phyloP scores from a whole-genome alignment of 2,329 filamentous ascomycete species.

The Gnomoniopsis smithogilvyi region DNA sequence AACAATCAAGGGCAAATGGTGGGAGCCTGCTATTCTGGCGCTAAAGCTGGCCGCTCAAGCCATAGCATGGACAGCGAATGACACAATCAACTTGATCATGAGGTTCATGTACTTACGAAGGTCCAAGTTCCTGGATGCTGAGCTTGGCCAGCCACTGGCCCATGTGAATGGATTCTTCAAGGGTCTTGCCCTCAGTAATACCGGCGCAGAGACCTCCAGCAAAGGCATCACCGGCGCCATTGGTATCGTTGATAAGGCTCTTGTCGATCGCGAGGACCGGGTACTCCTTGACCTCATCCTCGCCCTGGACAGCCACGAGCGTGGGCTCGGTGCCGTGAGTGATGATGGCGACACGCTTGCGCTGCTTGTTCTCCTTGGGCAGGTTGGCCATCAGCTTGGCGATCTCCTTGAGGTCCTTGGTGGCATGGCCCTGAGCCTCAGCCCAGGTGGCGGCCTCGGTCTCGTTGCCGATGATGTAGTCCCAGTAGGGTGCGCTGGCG shows the following conservation, averaged over 20 bases:
- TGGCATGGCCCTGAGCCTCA: slow-evolving; percentile 71
- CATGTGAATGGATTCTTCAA: slow-evolving; percentile 80
- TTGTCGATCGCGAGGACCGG: slow-evolving; percentile 75
- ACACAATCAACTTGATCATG: slow-evolving; percentile 3
- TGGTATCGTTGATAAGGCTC: slow-evolving; percentile 88
- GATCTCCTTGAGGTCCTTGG: slow-evolving; percentile 78
- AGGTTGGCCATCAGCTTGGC: slow-evolving; percentile 81
- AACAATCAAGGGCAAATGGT: background rate
- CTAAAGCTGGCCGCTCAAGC: slow-evolving; percentile 16
- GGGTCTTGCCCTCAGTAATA: slow-evolving; percentile 76
- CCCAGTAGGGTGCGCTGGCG: slow-evolving; percentile 83
- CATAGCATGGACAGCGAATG: slow-evolving; percentile 4
- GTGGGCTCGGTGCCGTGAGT: slow-evolving; percentile 94
- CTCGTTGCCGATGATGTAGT: slow-evolving; percentile 97
- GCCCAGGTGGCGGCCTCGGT: slow-evolving; percentile 88
- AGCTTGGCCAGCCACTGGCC: slow-evolving; percentile 95
- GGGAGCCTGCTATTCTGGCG: slow-evolving; percentile 3
- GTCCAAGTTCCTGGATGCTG: slow-evolving; percentile 92
- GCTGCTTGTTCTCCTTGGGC: slow-evolving; percentile 86
- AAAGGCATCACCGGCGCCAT: slow-evolving; percentile 94
- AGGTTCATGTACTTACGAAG: slow-evolving; percentile 74
- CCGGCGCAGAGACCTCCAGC: slow-evolving; percentile 92
- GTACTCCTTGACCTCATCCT: slow-evolving; percentile 70
- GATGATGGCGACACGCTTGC: slow-evolving; percentile 82
- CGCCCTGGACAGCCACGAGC: slow-evolving; percentile 73